Percentiles rank a stretch among this genome's conserved stretches.
These are phyloP conservation scores for Candida oleophila DNA, from an alignment of 805 yeast genomes.

Conservation along the genomic window DNA sequence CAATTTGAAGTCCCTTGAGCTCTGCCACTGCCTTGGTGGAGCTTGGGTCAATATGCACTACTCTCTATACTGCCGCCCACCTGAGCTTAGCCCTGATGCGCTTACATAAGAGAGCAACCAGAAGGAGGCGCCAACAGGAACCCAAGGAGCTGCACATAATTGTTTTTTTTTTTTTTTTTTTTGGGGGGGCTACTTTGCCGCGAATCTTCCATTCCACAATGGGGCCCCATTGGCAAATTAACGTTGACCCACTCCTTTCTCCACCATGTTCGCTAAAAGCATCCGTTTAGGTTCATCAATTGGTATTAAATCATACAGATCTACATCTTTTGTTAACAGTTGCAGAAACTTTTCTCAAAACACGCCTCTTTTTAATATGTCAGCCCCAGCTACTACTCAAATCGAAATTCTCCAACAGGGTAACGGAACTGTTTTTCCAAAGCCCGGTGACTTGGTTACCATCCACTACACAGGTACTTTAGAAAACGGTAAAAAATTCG, in stretches of 20 bases:
- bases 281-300: slow-evolving; percentile 1
- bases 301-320: slow-evolving; percentile 2
- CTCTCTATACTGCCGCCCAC: not conserved
- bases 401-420: slow-evolving; percentile 53
- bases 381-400: slow-evolving; percentile 41
- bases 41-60: not conserved
- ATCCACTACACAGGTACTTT: slow-evolving; percentile 96
- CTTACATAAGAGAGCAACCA: not conserved
- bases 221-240: not conserved
- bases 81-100: not conserved
- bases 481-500: slow-evolving; percentile 94
- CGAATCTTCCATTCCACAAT: not conserved
- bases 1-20: too few relatives aligned
- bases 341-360: slow-evolving; percentile 41
- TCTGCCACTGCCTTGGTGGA: too few relatives aligned
- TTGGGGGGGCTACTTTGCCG: not conserved
- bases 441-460: slow-evolving; percentile 82
- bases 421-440: slow-evolving; percentile 86
- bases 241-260: not conserved
- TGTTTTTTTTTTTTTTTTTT: not conserved
- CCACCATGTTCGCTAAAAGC: slow-evolving; percentile 1
- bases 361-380: slow-evolving; percentile 24
- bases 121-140: not conserved
- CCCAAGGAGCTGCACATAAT: not conserved
- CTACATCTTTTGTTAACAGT: not conserved